These are phyloP conservation scores for Pestalotiopsis sp. DNA, from an alignment of 2,329 filamentous ascomycete genomes.

Conservation along the genomic window DNA sequence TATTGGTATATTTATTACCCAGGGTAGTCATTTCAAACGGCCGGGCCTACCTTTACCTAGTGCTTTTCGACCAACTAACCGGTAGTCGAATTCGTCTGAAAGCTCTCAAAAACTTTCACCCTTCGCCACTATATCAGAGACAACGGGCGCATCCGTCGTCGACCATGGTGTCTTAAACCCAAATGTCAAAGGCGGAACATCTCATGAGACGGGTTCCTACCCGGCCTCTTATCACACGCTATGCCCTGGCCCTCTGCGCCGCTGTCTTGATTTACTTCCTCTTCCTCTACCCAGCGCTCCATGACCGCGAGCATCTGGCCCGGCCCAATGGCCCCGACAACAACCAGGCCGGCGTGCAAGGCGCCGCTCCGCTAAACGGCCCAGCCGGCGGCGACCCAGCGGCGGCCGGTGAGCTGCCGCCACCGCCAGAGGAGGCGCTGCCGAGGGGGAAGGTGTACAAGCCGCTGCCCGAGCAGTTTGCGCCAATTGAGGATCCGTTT, in stretches of 20 bases:
- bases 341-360: neutral
- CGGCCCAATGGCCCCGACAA: conserved; percentile 1
- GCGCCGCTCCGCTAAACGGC: neutral
- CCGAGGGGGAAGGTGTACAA: conserved; percentile 34
- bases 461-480: conserved; percentile 25
- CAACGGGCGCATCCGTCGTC: neutral
- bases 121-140: neutral
- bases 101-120: neutral
- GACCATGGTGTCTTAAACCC: neutral
- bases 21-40: too few relatives aligned
- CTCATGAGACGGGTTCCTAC: conserved; percentile 13
- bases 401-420: neutral
- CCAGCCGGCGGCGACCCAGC: neutral
- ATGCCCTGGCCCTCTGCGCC: conserved; percentile 30
- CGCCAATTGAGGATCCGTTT: conserved; percentile 40
- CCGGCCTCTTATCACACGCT: conserved; percentile 32
- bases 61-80: neutral
- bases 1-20: neutral
- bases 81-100: neutral
- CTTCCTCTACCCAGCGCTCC: conserved; percentile 14
- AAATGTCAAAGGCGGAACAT: conserved; percentile 12
- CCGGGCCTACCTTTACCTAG: neutral
- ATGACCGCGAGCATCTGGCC: neutral
- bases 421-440: conserved; percentile 9
- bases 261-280: conserved; percentile 34